Evolutionary conservation across 148 eudicot genomes (phyloP), one percentile per base, ranked within the genome.

Genomic region (Rhododendron griersonianum): DNA sequence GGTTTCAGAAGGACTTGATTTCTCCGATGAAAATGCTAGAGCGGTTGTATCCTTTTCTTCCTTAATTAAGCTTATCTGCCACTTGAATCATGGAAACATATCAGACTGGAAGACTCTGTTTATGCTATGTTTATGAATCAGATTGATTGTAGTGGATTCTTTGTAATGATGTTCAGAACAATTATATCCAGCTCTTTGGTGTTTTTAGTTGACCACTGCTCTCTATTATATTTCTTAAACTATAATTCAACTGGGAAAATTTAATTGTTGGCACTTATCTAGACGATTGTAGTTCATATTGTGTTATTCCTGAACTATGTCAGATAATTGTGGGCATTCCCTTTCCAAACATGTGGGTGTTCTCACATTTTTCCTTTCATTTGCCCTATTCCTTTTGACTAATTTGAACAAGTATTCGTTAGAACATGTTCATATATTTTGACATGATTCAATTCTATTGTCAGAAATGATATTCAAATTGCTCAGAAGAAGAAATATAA

Each of bases 1-100:
- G 99, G 98, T 95, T 71, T 97, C 99, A 84, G 99, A 97, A 91
- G 99, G 99, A 87, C 93, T 97, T 55, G 99, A 97, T 87, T 97
- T 97, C 90, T 93, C 99, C 44, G 98, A 97, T 90, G 98, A 97
- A 30, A 90, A 95, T 91, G 99, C 98, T 84, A 91, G 99, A 87
- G 95, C 88, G 88, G 99, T 97, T 87, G 99, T 97, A 97, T 97
- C 99, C 98, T 95, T 94, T 86, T 37, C 76, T 86, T 82, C 47
- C 57, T 74, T 30, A 48, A 55, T 78, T n/a, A 48, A 15, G 45
- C 83, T 45, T 73, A 33, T 55, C 30, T 35, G 79, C 76, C 77
- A 63, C 47, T 77, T 84, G 33, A 45, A 77, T 78, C 73, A 78
- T 9, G 74, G 10, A 37, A 25, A 11, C 45, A 84, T 47, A 71